Conservation (phyloP, 345 rosid genomes). For the Citrus sp. region DNA sequence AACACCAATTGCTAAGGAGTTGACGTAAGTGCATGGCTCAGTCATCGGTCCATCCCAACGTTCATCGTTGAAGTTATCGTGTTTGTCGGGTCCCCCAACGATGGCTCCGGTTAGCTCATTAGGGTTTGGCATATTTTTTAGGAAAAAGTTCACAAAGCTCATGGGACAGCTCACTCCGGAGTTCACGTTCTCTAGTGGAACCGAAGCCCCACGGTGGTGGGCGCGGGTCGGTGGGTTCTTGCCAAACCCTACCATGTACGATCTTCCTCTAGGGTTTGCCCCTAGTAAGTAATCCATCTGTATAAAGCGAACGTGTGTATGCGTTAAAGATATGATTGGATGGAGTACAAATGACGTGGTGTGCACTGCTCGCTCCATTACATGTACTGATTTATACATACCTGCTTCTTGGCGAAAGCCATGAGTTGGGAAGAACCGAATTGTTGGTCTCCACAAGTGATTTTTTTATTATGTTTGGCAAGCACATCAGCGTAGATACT, state of each 20-base stretch:
- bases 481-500: constrained; percentile 55
- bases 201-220: constrained; percentile 87
- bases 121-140: constrained; percentile 50
- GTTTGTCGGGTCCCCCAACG: constrained; percentile 82
- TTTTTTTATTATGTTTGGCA: constrained; percentile 36
- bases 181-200: constrained; percentile 27
- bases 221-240: constrained; percentile 71
- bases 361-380: not conserved
- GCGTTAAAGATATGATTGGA: not conserved
- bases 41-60: constrained; percentile 62
- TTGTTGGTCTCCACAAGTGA: constrained; percentile 48
- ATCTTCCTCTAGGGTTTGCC: constrained; percentile 67
- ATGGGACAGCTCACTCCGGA: constrained; percentile 39
- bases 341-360: not conserved
- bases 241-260: constrained; percentile 92
- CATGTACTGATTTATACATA: not conserved
- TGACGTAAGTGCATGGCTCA: constrained; percentile 91
- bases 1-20: constrained; percentile 63
- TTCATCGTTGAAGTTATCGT: constrained; percentile 59
- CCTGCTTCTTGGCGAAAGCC: constrained; percentile 72
- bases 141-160: constrained; percentile 63
- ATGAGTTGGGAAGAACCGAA: constrained; percentile 44
- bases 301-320: not conserved
- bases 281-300: constrained; percentile 89
- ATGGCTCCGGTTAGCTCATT: constrained; percentile 85